Percentiles rank a stretch among this genome's conserved stretches.
Conservation (phyloP, 495 filamentous ascomycete species). For the Lindgomyces ingoldianus region DNA sequence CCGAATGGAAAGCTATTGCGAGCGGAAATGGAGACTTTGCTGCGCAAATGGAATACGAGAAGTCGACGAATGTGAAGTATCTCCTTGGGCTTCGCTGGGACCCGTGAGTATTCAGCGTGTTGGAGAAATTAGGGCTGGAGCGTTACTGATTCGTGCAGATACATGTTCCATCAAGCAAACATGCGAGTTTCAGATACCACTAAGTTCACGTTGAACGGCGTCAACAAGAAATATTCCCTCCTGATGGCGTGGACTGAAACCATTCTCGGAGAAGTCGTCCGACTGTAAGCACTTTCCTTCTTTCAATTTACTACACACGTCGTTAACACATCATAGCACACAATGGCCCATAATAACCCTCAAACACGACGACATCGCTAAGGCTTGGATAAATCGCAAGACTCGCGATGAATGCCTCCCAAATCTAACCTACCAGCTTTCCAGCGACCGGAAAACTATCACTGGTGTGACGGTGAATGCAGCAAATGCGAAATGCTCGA, state of each 20-base stretch:
- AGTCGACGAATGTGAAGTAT: slow-evolving; percentile 54
- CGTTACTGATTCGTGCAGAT: slow-evolving; percentile 17
- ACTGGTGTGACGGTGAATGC: slow-evolving; percentile 56
- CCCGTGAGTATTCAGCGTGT: slow-evolving; percentile 17
- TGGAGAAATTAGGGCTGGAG: slow-evolving; percentile 48
- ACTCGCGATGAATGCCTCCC: slow-evolving; percentile 58
- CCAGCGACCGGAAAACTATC: slow-evolving; percentile 48
- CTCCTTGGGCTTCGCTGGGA: slow-evolving; percentile 57
- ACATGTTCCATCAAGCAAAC: slow-evolving; percentile 62
- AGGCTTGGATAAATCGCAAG: slow-evolving; percentile 53
- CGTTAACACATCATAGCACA: slow-evolving; percentile 33
- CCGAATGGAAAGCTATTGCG: slow-evolving; percentile 64
- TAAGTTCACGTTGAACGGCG: slow-evolving; percentile 54
- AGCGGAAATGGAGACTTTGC: slow-evolving; percentile 53
- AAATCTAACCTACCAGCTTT: slow-evolving; percentile 51
- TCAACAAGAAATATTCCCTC: slow-evolving; percentile 52
- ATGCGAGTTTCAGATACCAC: slow-evolving; percentile 53
- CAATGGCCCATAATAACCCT: slow-evolving; percentile 59
- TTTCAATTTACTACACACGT: background rate
- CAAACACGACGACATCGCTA: slow-evolving; percentile 60
- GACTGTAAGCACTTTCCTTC: slow-evolving; percentile 42
- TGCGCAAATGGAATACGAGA: slow-evolving; percentile 53
- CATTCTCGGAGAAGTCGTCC: slow-evolving; percentile 57
- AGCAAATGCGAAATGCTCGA: slow-evolving; percentile 53
- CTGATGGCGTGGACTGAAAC: slow-evolving; percentile 64